Evolutionary conservation across 1,139 yeast species (phyloP).

Genomic region (Debaryomyces udenii): DNA sequence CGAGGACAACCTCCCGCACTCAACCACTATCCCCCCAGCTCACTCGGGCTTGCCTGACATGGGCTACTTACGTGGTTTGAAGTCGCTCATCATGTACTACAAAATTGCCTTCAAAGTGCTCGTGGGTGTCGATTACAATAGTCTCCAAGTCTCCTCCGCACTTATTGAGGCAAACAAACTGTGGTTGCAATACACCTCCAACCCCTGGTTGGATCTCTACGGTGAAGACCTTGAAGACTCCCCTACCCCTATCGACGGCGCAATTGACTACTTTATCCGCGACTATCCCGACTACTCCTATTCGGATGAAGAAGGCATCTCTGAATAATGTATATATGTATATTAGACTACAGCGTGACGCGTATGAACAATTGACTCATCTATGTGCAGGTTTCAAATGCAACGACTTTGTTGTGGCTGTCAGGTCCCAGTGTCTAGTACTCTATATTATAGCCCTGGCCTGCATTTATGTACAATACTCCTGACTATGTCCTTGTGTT

Average conservation of each 20-base stretch:
- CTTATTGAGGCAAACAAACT: constrained; percentile 30
- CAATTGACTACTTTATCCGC: constrained; percentile 29
- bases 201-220: constrained; percentile 52
- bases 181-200: constrained; percentile 29
- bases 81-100: constrained; percentile 66
- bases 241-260: constrained; percentile 17
- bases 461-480: no score
- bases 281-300: constrained; percentile 25
- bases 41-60: constrained; percentile 66
- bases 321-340: constrained; percentile 24
- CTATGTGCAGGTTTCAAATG: no score
- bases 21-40: constrained; percentile 59
- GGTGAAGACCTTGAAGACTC: constrained; percentile 36
- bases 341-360: not conserved
- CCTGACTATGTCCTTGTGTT: no score
- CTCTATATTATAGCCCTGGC: no score
- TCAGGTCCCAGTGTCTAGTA: no score
- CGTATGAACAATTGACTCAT: no score
- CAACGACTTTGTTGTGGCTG: no score
- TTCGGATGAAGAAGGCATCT: constrained; percentile 29
- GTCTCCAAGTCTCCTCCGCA: constrained; percentile 23
- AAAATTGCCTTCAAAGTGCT: constrained; percentile 53
- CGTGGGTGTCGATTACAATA: constrained; percentile 28
- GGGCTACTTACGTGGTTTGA: constrained; percentile 85
- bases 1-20: constrained; percentile 38